Conservation (phyloP, 75 land plant genomes). For the Gnetum montanum region DNA sequence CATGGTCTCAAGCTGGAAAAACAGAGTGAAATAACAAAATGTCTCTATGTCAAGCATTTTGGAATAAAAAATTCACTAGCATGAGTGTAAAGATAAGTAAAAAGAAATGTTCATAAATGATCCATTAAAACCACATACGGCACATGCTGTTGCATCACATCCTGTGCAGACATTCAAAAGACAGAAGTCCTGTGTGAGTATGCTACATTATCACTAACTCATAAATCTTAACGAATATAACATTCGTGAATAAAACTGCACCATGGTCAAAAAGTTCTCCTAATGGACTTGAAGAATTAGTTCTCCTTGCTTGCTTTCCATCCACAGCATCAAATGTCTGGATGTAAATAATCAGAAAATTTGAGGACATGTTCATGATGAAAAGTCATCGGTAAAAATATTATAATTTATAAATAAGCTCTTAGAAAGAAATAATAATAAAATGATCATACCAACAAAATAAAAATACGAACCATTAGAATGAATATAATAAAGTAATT, state of each 20-base stretch:
- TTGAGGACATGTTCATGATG: too few relatives aligned
- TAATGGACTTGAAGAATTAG: slow-evolving; percentile 96
- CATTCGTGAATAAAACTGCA: slow-evolving; percentile 8
- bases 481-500: too few relatives aligned
- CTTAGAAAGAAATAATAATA: too few relatives aligned
- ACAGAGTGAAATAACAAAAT: neutral
- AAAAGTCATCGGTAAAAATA: too few relatives aligned
- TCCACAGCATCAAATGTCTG: slow-evolving; percentile 99
- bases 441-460: too few relatives aligned
- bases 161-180: slow-evolving; percentile 45
- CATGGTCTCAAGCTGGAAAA: slow-evolving; percentile 79
- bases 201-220: neutral
- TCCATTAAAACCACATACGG: slow-evolving; percentile 53
- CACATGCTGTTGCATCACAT: slow-evolving; percentile 95
- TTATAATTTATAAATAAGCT: too few relatives aligned
- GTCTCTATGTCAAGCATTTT: neutral
- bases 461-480: too few relatives aligned
- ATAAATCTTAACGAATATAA: neutral
- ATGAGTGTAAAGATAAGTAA: neutral
- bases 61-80: neutral
- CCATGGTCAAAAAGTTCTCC: slow-evolving; percentile 99
- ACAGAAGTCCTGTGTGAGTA: neutral
- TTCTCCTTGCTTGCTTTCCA: slow-evolving; percentile 98
- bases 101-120: too few relatives aligned
- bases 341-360: neutral